A percentile compares a stretch with the other conserved stretches of the same genome.
Evolutionary conservation across 2,329 filamentous ascomycete genomes (phyloP).

Genomic region (Aspergillus floridensis): DNA sequence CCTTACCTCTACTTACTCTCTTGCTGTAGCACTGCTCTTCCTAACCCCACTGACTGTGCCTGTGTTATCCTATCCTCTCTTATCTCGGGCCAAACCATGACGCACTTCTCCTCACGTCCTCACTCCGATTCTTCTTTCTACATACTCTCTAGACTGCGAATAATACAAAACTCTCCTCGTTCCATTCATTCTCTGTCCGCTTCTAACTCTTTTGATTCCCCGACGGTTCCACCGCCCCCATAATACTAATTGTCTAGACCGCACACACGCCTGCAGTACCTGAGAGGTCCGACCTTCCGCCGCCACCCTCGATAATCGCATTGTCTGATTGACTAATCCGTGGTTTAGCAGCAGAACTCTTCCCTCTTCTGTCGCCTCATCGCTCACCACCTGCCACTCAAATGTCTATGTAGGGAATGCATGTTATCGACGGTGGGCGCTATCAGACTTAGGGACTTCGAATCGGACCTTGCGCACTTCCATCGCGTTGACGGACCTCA

Average conservation of each 20-base stretch:
- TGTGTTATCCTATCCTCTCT: constrained; percentile 4
- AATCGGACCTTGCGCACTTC: constrained; percentile 8
- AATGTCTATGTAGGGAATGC: background rate
- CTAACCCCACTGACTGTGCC: constrained; percentile 2
- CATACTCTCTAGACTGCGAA: constrained; percentile 23
- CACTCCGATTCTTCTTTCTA: constrained; percentile 24
- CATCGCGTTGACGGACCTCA: constrained; percentile 8
- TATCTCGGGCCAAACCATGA: constrained; percentile 32
- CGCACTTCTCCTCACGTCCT: constrained; percentile 30
- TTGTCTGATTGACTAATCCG: background rate
- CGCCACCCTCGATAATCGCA: constrained; percentile 1
- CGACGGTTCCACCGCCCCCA: constrained; percentile 5
- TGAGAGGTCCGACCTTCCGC: constrained; percentile 2
- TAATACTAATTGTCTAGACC: constrained; percentile 3
- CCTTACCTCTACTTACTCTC: constrained; percentile 1
- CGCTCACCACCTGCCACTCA: background rate
- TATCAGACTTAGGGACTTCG: constrained; percentile 5
- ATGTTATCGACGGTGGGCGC: constrained; percentile 4
- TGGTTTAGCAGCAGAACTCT: background rate
- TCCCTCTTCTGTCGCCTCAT: background rate
- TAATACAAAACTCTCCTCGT: constrained; percentile 2
- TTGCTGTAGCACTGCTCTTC: background rate
- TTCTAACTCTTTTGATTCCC: background rate
- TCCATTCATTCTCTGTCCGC: constrained; percentile 3
- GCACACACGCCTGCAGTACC: constrained; percentile 3